Evolutionary conservation across 2,329 filamentous ascomycete genomes (phyloP).

Genomic region (Bipolaris sorokiniana): DNA sequence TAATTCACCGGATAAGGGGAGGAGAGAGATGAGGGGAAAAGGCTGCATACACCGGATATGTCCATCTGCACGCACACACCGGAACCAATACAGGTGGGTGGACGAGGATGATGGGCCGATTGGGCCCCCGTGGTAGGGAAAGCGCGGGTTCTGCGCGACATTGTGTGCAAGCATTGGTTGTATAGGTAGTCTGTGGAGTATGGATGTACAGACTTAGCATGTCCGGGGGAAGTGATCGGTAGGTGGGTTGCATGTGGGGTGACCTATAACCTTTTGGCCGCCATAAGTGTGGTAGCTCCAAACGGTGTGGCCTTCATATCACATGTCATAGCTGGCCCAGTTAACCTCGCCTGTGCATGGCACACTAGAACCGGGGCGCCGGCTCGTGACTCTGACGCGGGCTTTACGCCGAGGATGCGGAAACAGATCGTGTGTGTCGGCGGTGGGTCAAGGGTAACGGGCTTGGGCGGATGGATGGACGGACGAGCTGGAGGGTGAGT

Average conservation of each 20-base stretch:
- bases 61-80: not conserved
- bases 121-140: not conserved
- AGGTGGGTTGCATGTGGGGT: conserved; percentile 4
- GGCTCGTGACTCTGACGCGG: conserved; percentile 1
- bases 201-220: too few relatives aligned
- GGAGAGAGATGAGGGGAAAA: not conserved
- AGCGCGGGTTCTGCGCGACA: not conserved
- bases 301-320: conserved; percentile 5
- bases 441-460: conserved; percentile 1
- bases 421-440: not conserved
- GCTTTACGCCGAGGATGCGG: not conserved
- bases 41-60: not conserved
- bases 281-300: not conserved
- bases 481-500: not conserved
- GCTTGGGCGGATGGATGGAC: not conserved
- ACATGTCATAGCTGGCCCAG: not conserved
- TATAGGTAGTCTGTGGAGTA: too few relatives aligned
- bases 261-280: not conserved
- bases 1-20: not conserved
- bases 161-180: too few relatives aligned
- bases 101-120: not conserved
- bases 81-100: not conserved
- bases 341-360: not conserved
- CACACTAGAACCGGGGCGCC: not conserved
- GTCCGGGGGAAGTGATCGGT: not conserved